Percentiles rank a stretch among this genome's conserved stretches.
phyloP scores from a whole-genome alignment of 768 basidiomycete genomes.

The Mycena vulgaris region DNA sequence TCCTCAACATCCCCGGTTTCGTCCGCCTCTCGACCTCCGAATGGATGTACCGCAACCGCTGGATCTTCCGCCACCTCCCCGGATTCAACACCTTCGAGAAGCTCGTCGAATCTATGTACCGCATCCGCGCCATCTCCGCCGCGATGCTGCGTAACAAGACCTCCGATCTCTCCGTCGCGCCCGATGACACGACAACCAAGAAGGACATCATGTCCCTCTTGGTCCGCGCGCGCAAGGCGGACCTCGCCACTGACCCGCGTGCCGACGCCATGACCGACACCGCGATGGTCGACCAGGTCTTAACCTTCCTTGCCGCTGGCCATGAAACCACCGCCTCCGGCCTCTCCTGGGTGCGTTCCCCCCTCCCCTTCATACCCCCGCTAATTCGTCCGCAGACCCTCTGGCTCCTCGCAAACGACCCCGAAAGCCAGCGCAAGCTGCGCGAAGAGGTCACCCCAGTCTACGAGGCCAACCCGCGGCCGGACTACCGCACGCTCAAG shows the following conservation, averaged over 20 bases:
- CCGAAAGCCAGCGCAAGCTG: conserved; percentile 63
- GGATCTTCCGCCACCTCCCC: conserved; percentile 45
- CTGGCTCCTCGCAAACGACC: conserved; percentile 69
- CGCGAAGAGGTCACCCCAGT: conserved; percentile 67
- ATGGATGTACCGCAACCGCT: conserved; percentile 55
- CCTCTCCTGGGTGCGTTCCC: conserved; percentile 59
- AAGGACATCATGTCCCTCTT: conserved; percentile 69
- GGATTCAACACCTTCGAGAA: conserved; percentile 2
- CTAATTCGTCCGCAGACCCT: conserved; percentile 54
- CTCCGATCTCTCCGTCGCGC: conserved; percentile 49
- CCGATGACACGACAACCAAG: conserved; percentile 58
- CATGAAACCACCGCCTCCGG: conserved; percentile 63
- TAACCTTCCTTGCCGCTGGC: conserved; percentile 65
- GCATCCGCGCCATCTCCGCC: conserved; percentile 57
- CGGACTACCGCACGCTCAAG: conserved; percentile 58
- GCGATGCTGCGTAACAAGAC: conserved; percentile 60
- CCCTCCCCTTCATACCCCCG: conserved; percentile 3
- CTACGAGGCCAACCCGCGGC: conserved; percentile 48
- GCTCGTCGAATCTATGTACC: conserved; percentile 57
- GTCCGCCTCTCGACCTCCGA: conserved; percentile 49
- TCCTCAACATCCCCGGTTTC: conserved; percentile 56
- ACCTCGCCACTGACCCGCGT: conserved; percentile 48
- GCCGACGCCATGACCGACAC: conserved; percentile 62
- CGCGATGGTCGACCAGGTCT: conserved; percentile 69
- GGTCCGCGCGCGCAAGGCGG: conserved; percentile 59